These are phyloP conservation scores for Saccharomycopsis capsularis DNA, from an alignment of 805 yeast species.

Conservation along the genomic window DNA sequence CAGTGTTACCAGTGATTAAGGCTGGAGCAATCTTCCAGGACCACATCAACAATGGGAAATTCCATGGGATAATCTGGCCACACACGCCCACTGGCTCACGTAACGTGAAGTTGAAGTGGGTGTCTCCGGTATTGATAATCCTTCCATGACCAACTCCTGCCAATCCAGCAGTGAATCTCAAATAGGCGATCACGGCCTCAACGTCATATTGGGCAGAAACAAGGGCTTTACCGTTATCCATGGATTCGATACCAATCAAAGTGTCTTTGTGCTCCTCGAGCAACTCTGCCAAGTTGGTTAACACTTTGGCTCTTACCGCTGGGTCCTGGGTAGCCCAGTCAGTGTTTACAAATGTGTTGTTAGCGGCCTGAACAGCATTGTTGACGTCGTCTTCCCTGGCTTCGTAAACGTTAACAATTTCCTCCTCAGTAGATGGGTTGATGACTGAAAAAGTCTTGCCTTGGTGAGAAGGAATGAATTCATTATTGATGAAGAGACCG, in stretches of 20 bases:
- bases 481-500: constrained; percentile 74
- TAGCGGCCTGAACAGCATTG: constrained; percentile 82
- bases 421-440: constrained; percentile 69
- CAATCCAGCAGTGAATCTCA: constrained; percentile 85
- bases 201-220: constrained; percentile 69
- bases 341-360: constrained; percentile 54
- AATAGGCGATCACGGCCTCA: constrained; percentile 54
- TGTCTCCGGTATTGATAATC: constrained; percentile 62
- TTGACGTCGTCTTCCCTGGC: constrained; percentile 74
- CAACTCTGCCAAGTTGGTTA: constrained; percentile 68
- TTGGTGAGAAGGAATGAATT: constrained; percentile 55
- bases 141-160: constrained; percentile 80
- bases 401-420: constrained; percentile 60
- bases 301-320: constrained; percentile 49
- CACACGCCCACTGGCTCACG: constrained; percentile 92
- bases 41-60: constrained; percentile 89
- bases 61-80: constrained; percentile 96
- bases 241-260: constrained; percentile 72
- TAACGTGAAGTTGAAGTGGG: constrained; percentile 69
- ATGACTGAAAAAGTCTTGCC: constrained; percentile 54
- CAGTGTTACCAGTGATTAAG: constrained; percentile 80
- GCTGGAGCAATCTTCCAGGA: constrained; percentile 95
- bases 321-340: constrained; percentile 68
- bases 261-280: constrained; percentile 64
- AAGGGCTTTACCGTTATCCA: constrained; percentile 85